Base-by-base conservation (phyloP, 225 moss, liverwort and hornwort genomes). In the Antitrichia curtipendula region DNA sequence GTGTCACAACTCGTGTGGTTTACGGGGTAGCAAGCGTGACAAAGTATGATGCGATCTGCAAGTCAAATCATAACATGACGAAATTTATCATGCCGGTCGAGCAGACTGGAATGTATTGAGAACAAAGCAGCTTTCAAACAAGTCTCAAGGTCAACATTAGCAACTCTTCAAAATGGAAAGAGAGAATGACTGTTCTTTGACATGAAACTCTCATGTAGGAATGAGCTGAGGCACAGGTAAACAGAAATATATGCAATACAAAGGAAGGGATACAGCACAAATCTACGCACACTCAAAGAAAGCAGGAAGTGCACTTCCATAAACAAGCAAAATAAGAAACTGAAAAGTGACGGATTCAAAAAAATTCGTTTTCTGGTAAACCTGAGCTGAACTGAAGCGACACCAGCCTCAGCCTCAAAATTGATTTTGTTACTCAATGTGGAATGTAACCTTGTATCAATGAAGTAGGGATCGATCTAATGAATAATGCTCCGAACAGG, bases 1-100 rank as follows among this genome's bases (percentile, higher is more conserved):
- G 96, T 74, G 89, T 95, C 47, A 98, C 93, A 82, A 96, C 91
- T 89, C 95, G 92, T 38, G 95, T 93, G 45, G 91, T 91, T 94
- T 95, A 94, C 41, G 94, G 98, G 53, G 94, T 96, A 82, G 93
- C 95, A 71, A 96, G 93, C n/a, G n/a, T n/a, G n/a, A n/a, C n/a
- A n/a, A n/a, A n/a, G n/a, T n/a, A n/a, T 77, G 93, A 88, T 77
- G 89, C 88, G 56, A 96, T 95, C 96, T 97, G 90, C 66, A 61
- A 69, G 47, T 49, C 76, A 88, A 66, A 84, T 47, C 56, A 77
- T 58, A 85, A 87, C 45, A 18, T 4, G 43, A 17, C 1, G 16
- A 43, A 75, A 50, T 43, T 66, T 41, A 78, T 70, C 80, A 75
- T 56, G 57, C 49, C 78, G 29, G 71, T 54, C 64, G 50, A 87